Base-by-base conservation (phyloP, 164 flowering plant species). In the Litsea cubeba region DNA sequence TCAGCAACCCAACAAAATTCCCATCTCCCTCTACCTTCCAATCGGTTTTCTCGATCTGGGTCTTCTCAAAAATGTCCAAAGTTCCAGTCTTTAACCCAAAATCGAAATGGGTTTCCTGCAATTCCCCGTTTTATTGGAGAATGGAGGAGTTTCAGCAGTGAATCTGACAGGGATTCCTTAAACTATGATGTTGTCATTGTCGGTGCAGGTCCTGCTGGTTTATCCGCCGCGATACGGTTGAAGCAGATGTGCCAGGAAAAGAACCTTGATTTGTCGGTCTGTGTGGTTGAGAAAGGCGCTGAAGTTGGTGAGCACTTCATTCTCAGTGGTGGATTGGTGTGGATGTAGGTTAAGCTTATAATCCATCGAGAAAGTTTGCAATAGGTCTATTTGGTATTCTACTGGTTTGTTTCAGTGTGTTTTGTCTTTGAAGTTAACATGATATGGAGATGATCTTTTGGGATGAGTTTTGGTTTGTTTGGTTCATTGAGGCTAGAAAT, bases 191-290 rank as follows among this genome's bases (percentile, higher is more conserved):
- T 95, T 5, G 97, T 95, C 17, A 86, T 95, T 62, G 98, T 95
- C 35, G 99, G 99, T 6, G 99, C 96, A 10, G 99, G 99, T 20
- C 99, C 98, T 1, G 98, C 98, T 24, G 98, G 99, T 0, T 80
- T 95, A 63, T 90, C 99, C 8, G 97, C 98, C 0, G 97, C 97
- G 1, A 93, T 93, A 50, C 76, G 95, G 65, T 82, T 95, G 83
- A 95, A 95, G 86, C 99, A 95, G 76, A 7, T 95, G 79, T 93
- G 96, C 79, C 82, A 74, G 11, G 89, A 87, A 74, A 92, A 85
- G 50, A 83, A 83, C 66, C 86, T 81, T 57, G 95, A 93, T 86
- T 83, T 89, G 4, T 92, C 97, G 0, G 97, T 93, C 3, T 95
- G 99, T 76, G 93, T 95, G 60, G 92, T 95, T 15, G 99, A 95